These are phyloP conservation scores for Podospora appendiculata DNA, from an alignment of 495 filamentous ascomycete genomes.

Conservation along the genomic window DNA sequence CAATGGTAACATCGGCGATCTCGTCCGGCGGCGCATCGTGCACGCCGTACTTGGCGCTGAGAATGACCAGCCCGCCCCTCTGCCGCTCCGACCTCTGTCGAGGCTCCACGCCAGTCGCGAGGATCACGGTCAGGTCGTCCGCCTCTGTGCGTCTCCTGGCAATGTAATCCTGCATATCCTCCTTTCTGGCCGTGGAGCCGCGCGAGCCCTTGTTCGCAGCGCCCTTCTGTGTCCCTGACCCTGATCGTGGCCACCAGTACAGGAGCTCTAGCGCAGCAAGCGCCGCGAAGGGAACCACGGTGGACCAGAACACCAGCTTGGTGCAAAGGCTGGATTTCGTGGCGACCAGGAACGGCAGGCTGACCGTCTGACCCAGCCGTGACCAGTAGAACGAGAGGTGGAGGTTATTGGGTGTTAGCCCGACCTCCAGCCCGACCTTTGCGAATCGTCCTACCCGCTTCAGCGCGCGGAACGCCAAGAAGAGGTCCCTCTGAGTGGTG, in stretches of 20 bases:
- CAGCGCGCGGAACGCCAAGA: conserved; percentile 17
- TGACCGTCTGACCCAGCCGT: conserved; percentile 27
- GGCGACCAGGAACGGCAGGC: conserved; percentile 22
- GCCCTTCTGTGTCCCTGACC: conserved; percentile 19
- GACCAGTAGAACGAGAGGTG: conserved; percentile 27
- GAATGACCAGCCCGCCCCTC: conserved; percentile 21
- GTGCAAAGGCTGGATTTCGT: conserved; percentile 7
- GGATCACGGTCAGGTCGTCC: conserved; percentile 43
- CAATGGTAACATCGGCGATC: conserved; percentile 27
- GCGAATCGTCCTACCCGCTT: conserved; percentile 15
- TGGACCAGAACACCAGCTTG: conserved; percentile 24
- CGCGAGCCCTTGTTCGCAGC: conserved; percentile 27
- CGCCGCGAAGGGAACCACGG: conserved; percentile 39
- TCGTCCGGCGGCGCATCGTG: conserved; percentile 20
- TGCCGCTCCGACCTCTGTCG: conserved; percentile 35
- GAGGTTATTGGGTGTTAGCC: conserved; percentile 18
- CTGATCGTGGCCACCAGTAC: conserved; percentile 27
- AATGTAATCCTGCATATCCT: conserved; percentile 33
- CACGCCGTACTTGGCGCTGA: conserved; percentile 26
- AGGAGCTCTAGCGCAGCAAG: conserved; percentile 45
- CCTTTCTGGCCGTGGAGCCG: conserved; percentile 10
- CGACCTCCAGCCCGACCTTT: conserved; percentile 19
- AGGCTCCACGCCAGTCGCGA: conserved; percentile 41
- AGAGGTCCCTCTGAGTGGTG: conserved; percentile 13
- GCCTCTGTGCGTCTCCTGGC: conserved; percentile 39